Evolutionary conservation across 768 basidiomycete species (phyloP), one percentile per base, ranked within the genome.

Genomic region (Leucogyrophana mollusca): DNA sequence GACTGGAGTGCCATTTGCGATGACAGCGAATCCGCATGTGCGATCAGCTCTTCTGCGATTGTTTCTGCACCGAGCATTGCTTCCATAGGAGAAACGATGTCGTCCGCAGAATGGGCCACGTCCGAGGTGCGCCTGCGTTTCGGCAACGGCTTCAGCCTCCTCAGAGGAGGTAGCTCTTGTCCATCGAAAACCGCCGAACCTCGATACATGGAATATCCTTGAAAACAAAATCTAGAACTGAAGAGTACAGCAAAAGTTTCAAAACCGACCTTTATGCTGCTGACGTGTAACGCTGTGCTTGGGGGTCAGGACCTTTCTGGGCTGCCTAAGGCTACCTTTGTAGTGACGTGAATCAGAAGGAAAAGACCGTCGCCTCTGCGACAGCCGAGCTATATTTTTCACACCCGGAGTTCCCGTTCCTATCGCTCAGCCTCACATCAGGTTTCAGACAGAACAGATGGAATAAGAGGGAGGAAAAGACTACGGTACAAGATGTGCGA

Each of bases 61-160:
- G 70, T 71, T 50, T 76, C 73, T 49, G 71, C 68, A 36, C 68
- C 69, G 18, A 73, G 68, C 10, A 69, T 58, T 56, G 59, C 42
- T 52, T 59, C 39, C 65, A 61, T 60, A 56, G 58, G 59, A 25
- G 51, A 62, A 43, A 61, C 53, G 51, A 59, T 51, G 65, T 58
- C 49, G 60, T 58, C 56, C 44, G 56, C 53, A 40, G 17, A n/a
- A 10, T n/a, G n/a, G 17, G 48, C 24, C 11, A 18, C 25, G 25
- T 62, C 68, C 35, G 73, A 70, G 20, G 78, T 83, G 50, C 83
- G 79, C 51, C 83, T 76, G 54, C 88, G 79, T 69, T 88, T 89
- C 21, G 89, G 87, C 34, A 89, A 74, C 33, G 89, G 88, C 61
- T 88, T 90, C 57, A 89, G 76, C 52, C 82, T 73, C 54, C 87